These are phyloP conservation scores for Colletotrichum sp. DNA, from an alignment of 2,329 filamentous ascomycete species.

Conservation along the genomic window DNA sequence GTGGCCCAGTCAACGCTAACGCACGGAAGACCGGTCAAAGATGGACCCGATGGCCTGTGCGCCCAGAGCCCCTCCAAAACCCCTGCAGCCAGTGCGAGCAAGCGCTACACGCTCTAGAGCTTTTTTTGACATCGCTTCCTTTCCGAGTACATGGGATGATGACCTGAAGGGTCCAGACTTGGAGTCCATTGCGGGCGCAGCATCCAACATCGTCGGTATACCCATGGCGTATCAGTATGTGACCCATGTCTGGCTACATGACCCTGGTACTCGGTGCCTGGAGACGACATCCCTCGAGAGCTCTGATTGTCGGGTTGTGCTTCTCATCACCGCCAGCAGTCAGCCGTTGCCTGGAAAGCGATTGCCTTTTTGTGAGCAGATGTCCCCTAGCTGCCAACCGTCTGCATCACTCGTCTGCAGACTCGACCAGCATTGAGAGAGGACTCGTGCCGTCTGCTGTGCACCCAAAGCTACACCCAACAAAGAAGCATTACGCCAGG, in stretches of 20 bases:
- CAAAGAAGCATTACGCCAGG: not conserved
- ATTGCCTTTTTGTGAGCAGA: not conserved
- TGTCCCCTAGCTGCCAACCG: not conserved
- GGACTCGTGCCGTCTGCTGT: not conserved
- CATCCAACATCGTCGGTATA: not conserved
- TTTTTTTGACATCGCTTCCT: slow-evolving; percentile 17
- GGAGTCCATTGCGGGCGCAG: not conserved
- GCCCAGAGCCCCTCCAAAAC: slow-evolving; percentile 10
- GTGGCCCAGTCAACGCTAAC: slow-evolving; percentile 14
- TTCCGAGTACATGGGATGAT: slow-evolving; percentile 12
- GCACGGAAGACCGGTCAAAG: slow-evolving; percentile 21
- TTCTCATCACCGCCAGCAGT: not conserved
- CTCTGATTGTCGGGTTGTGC: not conserved
- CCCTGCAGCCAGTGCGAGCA: not conserved
- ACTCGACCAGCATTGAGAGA: not conserved
- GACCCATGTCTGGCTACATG: not conserved
- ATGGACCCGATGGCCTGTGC: slow-evolving; percentile 24
- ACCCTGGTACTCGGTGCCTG: not conserved
- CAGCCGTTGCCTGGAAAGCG: not conserved
- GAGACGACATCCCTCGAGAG: not conserved
- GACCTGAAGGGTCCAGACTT: not conserved
- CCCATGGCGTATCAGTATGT: not conserved
- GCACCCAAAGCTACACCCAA: not conserved
- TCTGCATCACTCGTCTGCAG: not conserved
- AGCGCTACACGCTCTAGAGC: not conserved